Evolutionary conservation across 2,329 filamentous ascomycete species (phyloP), one percentile per base, ranked within the genome.

Genomic region (Alternaria burnsii): DNA sequence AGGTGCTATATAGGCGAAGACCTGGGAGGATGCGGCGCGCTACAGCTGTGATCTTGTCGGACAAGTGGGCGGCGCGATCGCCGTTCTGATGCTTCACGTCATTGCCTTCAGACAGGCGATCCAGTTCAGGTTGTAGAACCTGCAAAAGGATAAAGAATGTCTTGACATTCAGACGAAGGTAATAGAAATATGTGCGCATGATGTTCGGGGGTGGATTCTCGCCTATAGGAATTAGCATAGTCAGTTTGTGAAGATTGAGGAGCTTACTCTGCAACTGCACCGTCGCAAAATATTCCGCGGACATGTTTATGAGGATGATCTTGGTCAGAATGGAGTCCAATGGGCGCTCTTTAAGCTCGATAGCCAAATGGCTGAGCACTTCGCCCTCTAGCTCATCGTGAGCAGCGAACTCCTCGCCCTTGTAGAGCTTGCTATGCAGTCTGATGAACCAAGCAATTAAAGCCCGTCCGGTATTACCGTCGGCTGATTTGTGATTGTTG

Each of bases 351-450:
- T 91, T 93, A 28, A 95, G 82, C 30, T 92, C 87, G 67, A 91
- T 86, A 48, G 89, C 86, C 38, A 97, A 82, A 51, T 93, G 90
- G 69, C 90, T 89, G 61, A 97, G 83, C 12, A 98, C 91, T 76
- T 97, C 93, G 59, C 88, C 88, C 78, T 97, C 94, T 28, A 97
- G 82, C 75, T 97, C 93, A 55, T 90, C 87, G 65, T 93, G 91
- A 62, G 90, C 88, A 1, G 87, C 81, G 70, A 95, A 94, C 44
- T 88, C 85, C 61, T 90, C 85, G 32, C 92, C 93, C 62, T 89
- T 89, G 79, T 91, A 94, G 77, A 92, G 94, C 73, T 90, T 88
- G 48, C 92, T 92, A 75, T 97, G 94, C 43, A 97, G 85, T 68
- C 91, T 89, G 61, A 94, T 86, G 71, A 97, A 97, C 90, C 93